A percentile compares a stretch with the other conserved stretches of the same genome.
phyloP scores from a whole-genome alignment of 2,329 filamentous ascomycete genomes.

The Fusarium sarcochroum region DNA sequence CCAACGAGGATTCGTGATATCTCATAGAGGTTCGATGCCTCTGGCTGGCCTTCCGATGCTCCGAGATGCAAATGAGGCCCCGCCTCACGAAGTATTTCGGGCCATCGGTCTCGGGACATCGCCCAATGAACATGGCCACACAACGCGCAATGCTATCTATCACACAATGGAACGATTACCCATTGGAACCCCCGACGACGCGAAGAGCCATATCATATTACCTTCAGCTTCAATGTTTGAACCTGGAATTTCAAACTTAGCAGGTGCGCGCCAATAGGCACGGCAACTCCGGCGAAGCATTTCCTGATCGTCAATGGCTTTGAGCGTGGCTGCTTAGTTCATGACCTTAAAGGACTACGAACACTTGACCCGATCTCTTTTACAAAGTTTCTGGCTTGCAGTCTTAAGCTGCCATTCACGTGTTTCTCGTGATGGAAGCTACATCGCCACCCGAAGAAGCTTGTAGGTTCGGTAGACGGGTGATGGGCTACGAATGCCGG shows the following conservation, averaged over 20 bases:
- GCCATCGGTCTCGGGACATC: constrained; percentile 39
- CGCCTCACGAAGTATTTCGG: constrained; percentile 18
- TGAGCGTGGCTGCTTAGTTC: neutral
- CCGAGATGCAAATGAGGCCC: constrained; percentile 12
- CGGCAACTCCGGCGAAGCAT: constrained; percentile 25
- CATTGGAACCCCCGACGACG: neutral
- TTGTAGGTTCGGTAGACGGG: too few species aligned
- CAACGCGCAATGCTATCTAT: constrained; percentile 17
- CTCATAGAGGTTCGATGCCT: neutral
- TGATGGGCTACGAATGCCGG: too few species aligned
- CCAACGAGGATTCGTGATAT: neutral
- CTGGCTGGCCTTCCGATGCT: neutral
- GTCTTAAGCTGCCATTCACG: neutral
- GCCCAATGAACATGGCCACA: constrained; percentile 23
- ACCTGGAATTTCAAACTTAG: neutral
- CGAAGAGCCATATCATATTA: neutral
- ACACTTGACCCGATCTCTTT: neutral
- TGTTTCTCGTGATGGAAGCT: neutral
- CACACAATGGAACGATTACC: constrained; percentile 31
- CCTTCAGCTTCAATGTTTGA: neutral
- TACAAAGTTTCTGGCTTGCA: neutral
- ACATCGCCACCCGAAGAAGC: too few species aligned
- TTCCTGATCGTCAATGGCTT: constrained; percentile 22
- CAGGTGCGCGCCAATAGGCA: neutral
- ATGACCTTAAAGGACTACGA: neutral